Evolutionary conservation across 345 rosid species (phyloP), one percentile per base, ranked within the genome.

Genomic region (Eucalyptus tenuipes): DNA sequence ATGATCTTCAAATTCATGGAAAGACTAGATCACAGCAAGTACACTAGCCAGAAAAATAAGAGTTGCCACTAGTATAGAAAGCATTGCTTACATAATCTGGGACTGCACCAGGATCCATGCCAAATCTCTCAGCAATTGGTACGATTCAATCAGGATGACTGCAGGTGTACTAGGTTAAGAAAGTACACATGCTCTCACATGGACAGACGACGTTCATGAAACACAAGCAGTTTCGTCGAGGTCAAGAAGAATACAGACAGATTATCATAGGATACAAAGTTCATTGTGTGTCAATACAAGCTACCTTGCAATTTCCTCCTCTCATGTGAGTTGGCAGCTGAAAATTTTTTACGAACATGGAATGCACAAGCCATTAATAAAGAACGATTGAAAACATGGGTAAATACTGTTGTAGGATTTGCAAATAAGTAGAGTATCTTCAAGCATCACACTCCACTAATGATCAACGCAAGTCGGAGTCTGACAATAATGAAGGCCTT

Each of bases 401-500:
- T 2, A 10, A 2, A 25, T 57, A 57, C 13, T 57, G n/a, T 57
- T 25, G n/a, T 57, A 25, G 13, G 66, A 57, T 57, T 57, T 57
- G 66, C 13, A 57, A 25, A 57, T 57, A 57, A 57, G 66, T 57
- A 57, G n/a, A 57, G n/a, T 57, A 25, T 53, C 66, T 25, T 57
- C n/a, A 57, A 25, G 66, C n/a, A 57, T 53, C 27, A 53, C n/a
- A 57, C 0, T 57, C 2, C 2, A 57, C 64, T 2, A 11, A 0
- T 11, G 64, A 24, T 25, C n/a, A 57, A 57, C n/a, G n/a, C 64
- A 57, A 10, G 7, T 57, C 0, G 0, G n/a, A 57, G n/a, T 25
- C 29, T 25, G 64, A 57, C 29, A 57, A 57, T 57, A 57, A 57
- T 11, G 11, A 24, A 57, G n/a, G 64, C n/a, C 0, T 50, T 50